A percentile compares a stretch with the other conserved stretches of the same genome.
phyloP scores from a whole-genome alignment of 768 basidiomycete species.

The Pholiota conissans region DNA sequence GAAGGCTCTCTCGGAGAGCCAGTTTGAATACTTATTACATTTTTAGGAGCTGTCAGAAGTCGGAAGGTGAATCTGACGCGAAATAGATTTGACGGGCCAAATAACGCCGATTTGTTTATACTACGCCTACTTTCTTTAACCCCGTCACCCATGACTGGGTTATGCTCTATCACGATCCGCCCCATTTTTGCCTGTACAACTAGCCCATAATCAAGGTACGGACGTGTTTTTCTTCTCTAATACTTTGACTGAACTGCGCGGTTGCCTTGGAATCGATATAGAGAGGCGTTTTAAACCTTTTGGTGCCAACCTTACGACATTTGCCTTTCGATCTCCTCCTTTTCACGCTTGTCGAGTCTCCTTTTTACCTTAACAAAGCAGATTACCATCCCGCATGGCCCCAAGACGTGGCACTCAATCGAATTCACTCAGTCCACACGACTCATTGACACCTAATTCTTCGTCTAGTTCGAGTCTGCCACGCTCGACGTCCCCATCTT shows the following conservation, averaged over 20 bases:
- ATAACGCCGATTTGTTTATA: slow-evolving; percentile 19
- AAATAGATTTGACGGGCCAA: slow-evolving; percentile 3
- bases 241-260: neutral
- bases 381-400: slow-evolving; percentile 36
- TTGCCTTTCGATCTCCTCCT: neutral
- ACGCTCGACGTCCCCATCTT: slow-evolving; percentile 67
- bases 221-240: slow-evolving; percentile 7
- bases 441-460: slow-evolving; percentile 22
- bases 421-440: slow-evolving; percentile 27
- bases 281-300: neutral
- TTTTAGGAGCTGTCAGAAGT: neutral
- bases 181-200: slow-evolving; percentile 15
- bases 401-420: slow-evolving; percentile 46
- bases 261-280: neutral
- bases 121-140: slow-evolving; percentile 13
- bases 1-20: neutral
- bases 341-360: neutral
- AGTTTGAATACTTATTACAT: too few relatives aligned
- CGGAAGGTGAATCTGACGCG: neutral
- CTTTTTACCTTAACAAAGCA: slow-evolving; percentile 4
- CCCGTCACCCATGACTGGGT: slow-evolving; percentile 19
- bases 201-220: slow-evolving; percentile 12
- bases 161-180: slow-evolving; percentile 7
- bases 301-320: neutral
- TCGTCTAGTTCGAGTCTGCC: slow-evolving; percentile 37